Percentiles rank a stretch among this genome's conserved stretches.
These are phyloP conservation scores for Epicoccum sorghinum DNA, from an alignment of 2,329 filamentous ascomycete species.

Conservation along the genomic window DNA sequence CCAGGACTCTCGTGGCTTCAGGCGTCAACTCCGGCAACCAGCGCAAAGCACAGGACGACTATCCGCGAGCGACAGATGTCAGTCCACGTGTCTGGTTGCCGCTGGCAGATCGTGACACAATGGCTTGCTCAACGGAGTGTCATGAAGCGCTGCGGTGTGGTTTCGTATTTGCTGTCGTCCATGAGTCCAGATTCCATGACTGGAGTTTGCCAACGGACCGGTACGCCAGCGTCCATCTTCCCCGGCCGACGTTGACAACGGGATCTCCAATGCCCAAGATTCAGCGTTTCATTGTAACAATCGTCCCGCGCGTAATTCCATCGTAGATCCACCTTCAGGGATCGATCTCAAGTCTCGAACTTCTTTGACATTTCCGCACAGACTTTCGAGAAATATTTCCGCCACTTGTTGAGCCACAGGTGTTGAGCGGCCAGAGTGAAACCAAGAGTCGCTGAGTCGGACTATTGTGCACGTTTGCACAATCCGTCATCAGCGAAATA, in stretches of 20 bases:
- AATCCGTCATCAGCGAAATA: constrained; percentile 19
- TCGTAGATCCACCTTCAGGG: constrained; percentile 15
- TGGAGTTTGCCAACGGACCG: constrained; percentile 18
- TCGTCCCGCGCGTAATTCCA: constrained; percentile 19
- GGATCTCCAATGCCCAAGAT: constrained; percentile 17
- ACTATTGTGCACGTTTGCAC: constrained; percentile 27
- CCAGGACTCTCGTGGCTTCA: neutral
- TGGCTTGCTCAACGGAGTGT: constrained; percentile 14
- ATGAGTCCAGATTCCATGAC: constrained; percentile 13
- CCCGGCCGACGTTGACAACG: constrained; percentile 20
- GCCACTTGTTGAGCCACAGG: constrained; percentile 18
- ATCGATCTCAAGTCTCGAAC: constrained; percentile 26
- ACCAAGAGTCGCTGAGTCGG: constrained; percentile 17
- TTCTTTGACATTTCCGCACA: constrained; percentile 21
- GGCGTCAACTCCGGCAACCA: neutral
- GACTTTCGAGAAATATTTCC: constrained; percentile 21
- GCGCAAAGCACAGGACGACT: neutral
- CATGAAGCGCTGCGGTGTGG: constrained; percentile 21
- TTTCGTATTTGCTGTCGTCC: constrained; percentile 14
- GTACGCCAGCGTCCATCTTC: constrained; percentile 10
- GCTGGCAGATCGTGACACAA: constrained; percentile 21
- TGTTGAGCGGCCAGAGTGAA: constrained; percentile 26
- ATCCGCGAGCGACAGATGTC: constrained; percentile 4
- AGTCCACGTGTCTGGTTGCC: constrained; percentile 20
- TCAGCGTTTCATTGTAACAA: constrained; percentile 25